Percentiles rank a stretch among this genome's conserved stretches.
Evolutionary conservation across 192 early-diverging fungal species (phyloP).

Genomic region (Rhizophagus clarus): DNA sequence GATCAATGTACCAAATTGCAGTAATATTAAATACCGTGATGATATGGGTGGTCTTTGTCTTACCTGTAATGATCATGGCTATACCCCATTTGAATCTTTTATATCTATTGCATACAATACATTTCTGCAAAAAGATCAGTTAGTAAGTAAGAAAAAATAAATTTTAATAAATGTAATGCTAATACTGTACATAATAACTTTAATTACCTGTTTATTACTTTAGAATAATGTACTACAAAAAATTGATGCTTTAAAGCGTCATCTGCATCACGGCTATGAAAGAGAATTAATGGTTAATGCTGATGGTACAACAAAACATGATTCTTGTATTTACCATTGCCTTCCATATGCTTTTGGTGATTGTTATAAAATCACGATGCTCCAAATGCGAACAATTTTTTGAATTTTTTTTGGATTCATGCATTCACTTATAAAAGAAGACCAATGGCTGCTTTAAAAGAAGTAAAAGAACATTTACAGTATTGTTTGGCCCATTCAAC

Average conservation of each 20-base stretch:
- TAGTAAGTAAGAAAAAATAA: too few relatives aligned
- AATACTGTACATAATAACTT: too few relatives aligned
- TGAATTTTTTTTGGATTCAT: neutral
- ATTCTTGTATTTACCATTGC: neutral
- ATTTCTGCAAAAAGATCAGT: neutral
- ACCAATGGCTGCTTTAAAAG: too few relatives aligned
- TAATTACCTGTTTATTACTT: neutral
- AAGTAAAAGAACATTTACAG: too few relatives aligned
- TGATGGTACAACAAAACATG: too few relatives aligned
- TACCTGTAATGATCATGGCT: too few relatives aligned
- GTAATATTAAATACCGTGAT: neutral
- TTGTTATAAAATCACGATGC: neutral
- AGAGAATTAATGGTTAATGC: too few relatives aligned
- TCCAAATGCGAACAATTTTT: neutral
- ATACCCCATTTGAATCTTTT: neutral
- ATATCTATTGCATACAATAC: neutral
- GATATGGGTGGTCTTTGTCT: neutral
- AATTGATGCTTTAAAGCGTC: too few relatives aligned
- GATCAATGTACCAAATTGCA: too few relatives aligned
- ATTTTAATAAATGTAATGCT: neutral
- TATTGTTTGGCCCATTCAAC: too few relatives aligned
- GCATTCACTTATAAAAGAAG: too few relatives aligned
- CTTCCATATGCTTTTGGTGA: neutral
- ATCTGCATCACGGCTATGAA: too few relatives aligned
- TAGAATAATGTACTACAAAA: neutral